Conservation (phyloP, 441 rosid genomes). For the Eruca vesicaria region DNA sequence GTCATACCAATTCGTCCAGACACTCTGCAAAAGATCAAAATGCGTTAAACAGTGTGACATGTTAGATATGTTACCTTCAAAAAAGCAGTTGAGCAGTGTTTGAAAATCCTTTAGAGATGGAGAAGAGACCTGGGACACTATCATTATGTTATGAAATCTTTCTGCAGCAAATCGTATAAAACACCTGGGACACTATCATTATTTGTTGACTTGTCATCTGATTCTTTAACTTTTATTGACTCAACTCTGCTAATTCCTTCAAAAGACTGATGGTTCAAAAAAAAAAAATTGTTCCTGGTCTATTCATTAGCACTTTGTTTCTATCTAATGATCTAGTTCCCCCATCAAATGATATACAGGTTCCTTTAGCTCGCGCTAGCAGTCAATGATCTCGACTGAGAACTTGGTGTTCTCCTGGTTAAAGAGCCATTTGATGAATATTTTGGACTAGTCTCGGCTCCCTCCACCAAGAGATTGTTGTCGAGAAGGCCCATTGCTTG, state of each 20-base stretch:
- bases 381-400: constrained; percentile 53
- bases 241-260: constrained; percentile 55
- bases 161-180: constrained; percentile 86
- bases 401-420: constrained; percentile 60
- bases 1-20: constrained; percentile 66
- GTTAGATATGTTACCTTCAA: no score
- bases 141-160: constrained; percentile 74
- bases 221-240: constrained; percentile 44
- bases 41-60: no score
- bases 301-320: constrained; percentile 62
- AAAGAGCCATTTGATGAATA: constrained; percentile 68
- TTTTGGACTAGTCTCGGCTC: constrained; percentile 72
- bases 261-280: constrained; percentile 65
- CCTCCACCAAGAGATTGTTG: constrained; percentile 96
- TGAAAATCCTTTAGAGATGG: no score
- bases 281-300: no score
- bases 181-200: constrained; percentile 75
- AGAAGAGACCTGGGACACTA: no score
- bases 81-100: no score
- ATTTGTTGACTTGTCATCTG: constrained; percentile 49
- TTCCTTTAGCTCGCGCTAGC: constrained; percentile 80
- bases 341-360: constrained; percentile 96
- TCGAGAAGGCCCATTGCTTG: constrained; percentile 85
- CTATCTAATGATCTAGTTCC: constrained; percentile 84
- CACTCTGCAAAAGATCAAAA: constrained; percentile 24